Base-by-base conservation (phyloP, 2,329 filamentous ascomycete species). In the Thielaviopsis musarum region DNA sequence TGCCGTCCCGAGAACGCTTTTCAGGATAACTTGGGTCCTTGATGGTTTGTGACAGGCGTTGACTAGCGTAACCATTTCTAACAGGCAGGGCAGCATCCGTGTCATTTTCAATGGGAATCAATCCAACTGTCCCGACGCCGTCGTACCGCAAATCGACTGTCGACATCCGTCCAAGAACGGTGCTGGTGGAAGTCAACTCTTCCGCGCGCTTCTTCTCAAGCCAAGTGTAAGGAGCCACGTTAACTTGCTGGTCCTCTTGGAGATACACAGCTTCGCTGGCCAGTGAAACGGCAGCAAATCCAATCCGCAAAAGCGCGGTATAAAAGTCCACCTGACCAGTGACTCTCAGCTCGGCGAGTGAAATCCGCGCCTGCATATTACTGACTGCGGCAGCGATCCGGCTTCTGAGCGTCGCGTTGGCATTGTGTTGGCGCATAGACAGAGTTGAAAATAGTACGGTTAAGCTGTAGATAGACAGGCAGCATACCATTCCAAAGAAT, bases 231-330 rank as follows among this genome's bases (percentile, higher is more conserved):
- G 79, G 75, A 64, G 83, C 83, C 2, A 95, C 75, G 62, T 81
- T 84, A 57, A 97, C 82, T 1, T 78, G 78, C 49, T 81, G 81
- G 53, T 91, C 91, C 70, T 97, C 91, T 63, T 96, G 95, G 12
- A 98, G 75, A 67, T 95, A 97, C 0, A 97, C 93, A 3, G 91
- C 91, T 70, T 97, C 91, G 66, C 89, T 95, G 0, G 93, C 93
- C 70, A 94, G 91, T 0, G 89, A 95, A 62, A 97, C 82, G 13
- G 91, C 84, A 12, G 84, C 84, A 67, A 96, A 96, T 0, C 93
- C 93, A 41, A 89, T 82, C 62, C 91, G 84, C 2, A 97, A 77
- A 4, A 97, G 75, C 0, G 89, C 87, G 0, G 90, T 95, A 69
- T 97, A 98, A 68, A 97, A 96, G 69, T 98, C 93, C 76, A 97